phyloP scores from a whole-genome alignment of 805 yeast species.

The Zygosaccharomyces siamensis region DNA sequence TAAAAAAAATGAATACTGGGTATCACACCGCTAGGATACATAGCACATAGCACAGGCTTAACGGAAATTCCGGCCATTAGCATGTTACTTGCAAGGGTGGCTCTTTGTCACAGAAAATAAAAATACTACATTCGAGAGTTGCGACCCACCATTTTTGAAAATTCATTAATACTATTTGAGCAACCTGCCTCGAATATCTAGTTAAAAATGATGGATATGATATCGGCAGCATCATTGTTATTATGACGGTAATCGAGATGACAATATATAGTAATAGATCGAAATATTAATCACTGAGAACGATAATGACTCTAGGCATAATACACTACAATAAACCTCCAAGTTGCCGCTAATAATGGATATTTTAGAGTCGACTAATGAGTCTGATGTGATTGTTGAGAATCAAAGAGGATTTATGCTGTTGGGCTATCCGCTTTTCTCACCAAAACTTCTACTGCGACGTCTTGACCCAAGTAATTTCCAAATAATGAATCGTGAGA shows the following conservation, averaged over 20 bases:
- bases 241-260: background rate
- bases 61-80: no score
- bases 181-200: no score
- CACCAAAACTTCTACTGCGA: conserved; percentile 44
- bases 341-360: conserved; percentile 2
- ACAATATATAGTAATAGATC: background rate
- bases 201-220: no score
- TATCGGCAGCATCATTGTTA: no score
- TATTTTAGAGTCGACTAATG: background rate
- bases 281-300: background rate
- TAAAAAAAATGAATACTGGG: no score
- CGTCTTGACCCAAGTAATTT: conserved; percentile 44
- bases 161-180: no score
- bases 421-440: conserved; percentile 49
- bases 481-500: conserved; percentile 16
- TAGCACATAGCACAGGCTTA: no score
- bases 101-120: no score
- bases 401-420: conserved; percentile 51
- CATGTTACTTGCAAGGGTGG: no score
- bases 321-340: background rate
- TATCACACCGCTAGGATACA: no score
- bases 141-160: no score
- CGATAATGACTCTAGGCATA: background rate
- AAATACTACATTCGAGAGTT: no score
- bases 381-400: conserved; percentile 44